Base-by-base conservation (phyloP, 2,329 filamentous ascomycete genomes). In the Colletotrichum acutatum region DNA sequence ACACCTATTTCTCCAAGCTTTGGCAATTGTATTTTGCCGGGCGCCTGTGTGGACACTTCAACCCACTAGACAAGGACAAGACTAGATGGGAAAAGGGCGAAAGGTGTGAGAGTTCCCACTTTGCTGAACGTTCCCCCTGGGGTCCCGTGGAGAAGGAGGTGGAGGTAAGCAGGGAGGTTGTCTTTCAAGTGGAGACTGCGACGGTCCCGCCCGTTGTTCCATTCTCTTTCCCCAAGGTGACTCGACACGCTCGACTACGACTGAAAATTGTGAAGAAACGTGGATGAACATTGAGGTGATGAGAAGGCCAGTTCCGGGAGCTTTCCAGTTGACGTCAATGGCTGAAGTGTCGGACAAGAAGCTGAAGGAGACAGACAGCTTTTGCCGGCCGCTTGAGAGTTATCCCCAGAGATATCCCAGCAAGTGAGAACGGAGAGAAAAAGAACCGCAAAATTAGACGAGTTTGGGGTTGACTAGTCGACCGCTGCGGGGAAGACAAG, bases 61-160 rank as follows among this genome's bases (percentile, higher is more conserved):
- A 24, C 30, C 66, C 61, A 72, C 60, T 64, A 70, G 70, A 61
- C 70, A 70, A 71, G 60, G 60, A 70, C 66, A 60, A 65, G 70
- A 54, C 61, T 57, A 65, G 66, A 42, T 61, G 66, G 37, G 54
- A 65, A 49, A 42, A 61, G 32, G 56, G 37, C 56, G 57, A 49
- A 52, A 61, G 32, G 56, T 70, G 56, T 61, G 54, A 49, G 60
- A 22, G 61, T 72, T 60, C 60, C 66, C 65, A 49, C 42, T 67
- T 65, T 19, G 28, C n/a, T 66, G 28, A 46, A 71, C 34, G 66
- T 64, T 59, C 59, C 66, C 54, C 69, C 59, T 69, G 59, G 70
- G 70, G 66, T 70, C 22, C 66, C 28, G 56, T 72, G 70, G 60
- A 70, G 70, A 72, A 64, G 46, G 46, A 66, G 52, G 60, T 70